Evolutionary conservation across 148 eudicot genomes (phyloP), one percentile per base, ranked within the genome.

Genomic region (Camellia lanceoleosa): DNA sequence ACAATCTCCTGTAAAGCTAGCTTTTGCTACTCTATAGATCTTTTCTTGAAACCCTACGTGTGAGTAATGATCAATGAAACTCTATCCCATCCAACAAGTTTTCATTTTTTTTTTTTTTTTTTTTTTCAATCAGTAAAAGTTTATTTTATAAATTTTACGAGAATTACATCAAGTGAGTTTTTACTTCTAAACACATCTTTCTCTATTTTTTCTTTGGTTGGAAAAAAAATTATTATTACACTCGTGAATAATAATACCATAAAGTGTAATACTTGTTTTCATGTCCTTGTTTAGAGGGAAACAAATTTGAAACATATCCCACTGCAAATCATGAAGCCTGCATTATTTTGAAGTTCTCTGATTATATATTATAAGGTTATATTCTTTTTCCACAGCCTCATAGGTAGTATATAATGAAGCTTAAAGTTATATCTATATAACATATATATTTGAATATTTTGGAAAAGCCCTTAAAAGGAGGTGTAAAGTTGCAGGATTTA

Each of bases 381-480:
- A 52, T 15, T 23, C 60, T 71, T 79, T 79, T 43, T 49, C 70
- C 71, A 55, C 38, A 30, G 38, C 38, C 38, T 68, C 56, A 79
- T 5, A 56, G 19, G 19, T 30, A 78, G 47, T 52, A 59, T 61
- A 51, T 68, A 76, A 42, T 70, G 67, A 64, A 61, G 68, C 49
- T 67, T 64, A 80, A 80, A 83, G 82, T 65, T 66, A 46, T 23
- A 68, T 75, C 38, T 74, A 55, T 74, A 62, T 68, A 43, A 68
- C 43, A 68, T 68, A 19, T 68, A 49, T 68, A 19, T 16, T 14
- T 68, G 43, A 14, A 7, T 69, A 69, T 69, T 69, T 80, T 79
- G 78, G 79, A 77, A 81, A 80, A 82, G 75, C 84, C 89, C 86
- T 79, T 84, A 79, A 85, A 87, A 85, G 83, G 80, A 76, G 87